Conservation (phyloP, 352 stramenopile genomes). For the Phytophthora pinifolia region DNA sequence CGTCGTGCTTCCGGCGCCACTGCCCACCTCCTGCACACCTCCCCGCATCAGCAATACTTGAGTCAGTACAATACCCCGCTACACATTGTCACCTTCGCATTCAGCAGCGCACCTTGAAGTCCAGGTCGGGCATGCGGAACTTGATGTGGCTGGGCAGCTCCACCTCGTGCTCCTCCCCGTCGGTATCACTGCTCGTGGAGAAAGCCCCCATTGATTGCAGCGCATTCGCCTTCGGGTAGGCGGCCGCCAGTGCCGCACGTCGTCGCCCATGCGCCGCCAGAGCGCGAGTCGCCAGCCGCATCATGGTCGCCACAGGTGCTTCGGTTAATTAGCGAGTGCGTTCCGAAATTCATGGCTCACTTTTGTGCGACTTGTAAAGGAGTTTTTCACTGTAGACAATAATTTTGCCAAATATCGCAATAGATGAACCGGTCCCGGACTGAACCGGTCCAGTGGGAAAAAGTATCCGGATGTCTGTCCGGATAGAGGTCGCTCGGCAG, state of each 20-base stretch:
- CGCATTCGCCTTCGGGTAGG: background rate
- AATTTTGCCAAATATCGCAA: no score
- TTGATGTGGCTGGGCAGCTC: slow-evolving; percentile 75
- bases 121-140: slow-evolving; percentile 86
- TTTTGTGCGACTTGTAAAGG: no score
- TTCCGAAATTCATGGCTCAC: no score
- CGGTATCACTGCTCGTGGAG: slow-evolving; percentile 5
- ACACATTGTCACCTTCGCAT: background rate
- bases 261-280: slow-evolving; percentile 14
- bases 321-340: no score
- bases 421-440: slow-evolving; percentile 12
- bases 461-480: background rate
- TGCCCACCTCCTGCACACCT: slow-evolving; percentile 52
- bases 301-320: background rate
- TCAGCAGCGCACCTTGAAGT: slow-evolving; percentile 61
- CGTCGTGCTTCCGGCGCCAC: slow-evolving; percentile 49
- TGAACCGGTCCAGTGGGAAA: slow-evolving; percentile 8
- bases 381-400: no score
- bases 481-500: background rate
- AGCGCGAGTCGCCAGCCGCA: slow-evolving; percentile 18
- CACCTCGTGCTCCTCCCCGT: slow-evolving; percentile 16
- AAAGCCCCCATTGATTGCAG: slow-evolving; percentile 5
- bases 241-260: slow-evolving; percentile 6
- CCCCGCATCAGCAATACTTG: background rate
- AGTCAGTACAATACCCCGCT: background rate